Base-by-base conservation (phyloP, 768 basidiomycete species). In the Phlebiopsis flavidoalba region DNA sequence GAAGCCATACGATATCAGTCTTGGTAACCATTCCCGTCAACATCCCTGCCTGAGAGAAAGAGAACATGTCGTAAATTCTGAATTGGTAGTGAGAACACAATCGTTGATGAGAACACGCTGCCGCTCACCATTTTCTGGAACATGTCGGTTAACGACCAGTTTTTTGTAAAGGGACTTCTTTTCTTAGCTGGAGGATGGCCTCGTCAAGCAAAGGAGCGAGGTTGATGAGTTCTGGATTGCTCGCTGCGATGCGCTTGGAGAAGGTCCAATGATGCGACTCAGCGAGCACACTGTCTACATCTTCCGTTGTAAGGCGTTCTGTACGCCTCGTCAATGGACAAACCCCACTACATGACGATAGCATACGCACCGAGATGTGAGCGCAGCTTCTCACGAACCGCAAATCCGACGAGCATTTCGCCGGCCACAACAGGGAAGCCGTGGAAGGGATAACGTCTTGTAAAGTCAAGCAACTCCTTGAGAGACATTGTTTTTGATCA, bases 141-240 rank as follows among this genome's bases (percentile, higher is more conserved):
- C 81, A 87, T 86, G 65, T n/a, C n/a, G n/a, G n/a, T 77, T 82
- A 26, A 89, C 87, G 14, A 89, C 85, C 10, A 88, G 74, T 64
- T n/a, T n/a, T n/a, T n/a, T 89, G 87, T 67, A 85, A 79, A 2
- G 88, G 86, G 12, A 87, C 83, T 63, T 87, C 86, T 68, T 86
- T 83, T 37, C 86, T 78, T 58, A 90, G 75, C 61, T 87, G 83
- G 53, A 89, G 75, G 1, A 86, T 73, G 0, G 84, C 78, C 48
- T 81, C 71, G 49, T 80, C 79, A 21, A 79, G 64, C 19, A 75
- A 62, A 0, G 66, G 43, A 1, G 76, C 73, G 21, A 79, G 67
- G 60, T 79, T 69, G 15, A 67, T 37, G 5, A 64, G 31, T 33
- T 60, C 63, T 31, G 62, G 21, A 15, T 65, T 60, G 35, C 40